Conservation (phyloP, 129 eudicot species). For the Artemisia annua region DNA sequence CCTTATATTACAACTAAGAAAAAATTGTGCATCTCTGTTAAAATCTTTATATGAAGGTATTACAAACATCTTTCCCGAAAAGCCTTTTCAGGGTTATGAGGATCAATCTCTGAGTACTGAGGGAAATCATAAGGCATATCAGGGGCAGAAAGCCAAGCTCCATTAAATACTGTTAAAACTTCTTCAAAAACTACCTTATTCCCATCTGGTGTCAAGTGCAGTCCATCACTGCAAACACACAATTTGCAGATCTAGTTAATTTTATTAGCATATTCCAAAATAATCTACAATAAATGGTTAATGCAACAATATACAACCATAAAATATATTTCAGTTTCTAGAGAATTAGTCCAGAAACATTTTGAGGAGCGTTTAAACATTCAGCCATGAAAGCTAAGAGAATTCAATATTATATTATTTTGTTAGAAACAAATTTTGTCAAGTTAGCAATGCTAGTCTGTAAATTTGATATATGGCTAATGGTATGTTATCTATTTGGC, state of each 20-base stretch:
- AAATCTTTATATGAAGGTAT: no score
- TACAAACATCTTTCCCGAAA: no score
- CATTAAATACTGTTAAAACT: slow-evolving; percentile 50
- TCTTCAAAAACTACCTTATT: slow-evolving; percentile 61
- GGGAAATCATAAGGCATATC: slow-evolving; percentile 86
- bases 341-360: no score
- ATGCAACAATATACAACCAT: no score
- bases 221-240: slow-evolving; percentile 67
- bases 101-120: slow-evolving; percentile 67
- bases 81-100: slow-evolving; percentile 55
- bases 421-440: neutral
- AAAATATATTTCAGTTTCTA: no score
- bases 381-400: neutral
- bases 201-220: slow-evolving; percentile 84
- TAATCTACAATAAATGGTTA: no score
- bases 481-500: neutral
- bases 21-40: no score
- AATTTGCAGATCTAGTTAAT: slow-evolving; percentile 2
- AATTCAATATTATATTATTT: neutral
- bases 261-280: no score
- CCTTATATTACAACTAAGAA: no score
- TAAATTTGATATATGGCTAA: neutral
- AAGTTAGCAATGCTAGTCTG: neutral
- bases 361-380: no score
- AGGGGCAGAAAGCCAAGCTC: slow-evolving; percentile 50